Conservation (phyloP, 768 basidiomycete genomes). For the Imleria badia region DNA sequence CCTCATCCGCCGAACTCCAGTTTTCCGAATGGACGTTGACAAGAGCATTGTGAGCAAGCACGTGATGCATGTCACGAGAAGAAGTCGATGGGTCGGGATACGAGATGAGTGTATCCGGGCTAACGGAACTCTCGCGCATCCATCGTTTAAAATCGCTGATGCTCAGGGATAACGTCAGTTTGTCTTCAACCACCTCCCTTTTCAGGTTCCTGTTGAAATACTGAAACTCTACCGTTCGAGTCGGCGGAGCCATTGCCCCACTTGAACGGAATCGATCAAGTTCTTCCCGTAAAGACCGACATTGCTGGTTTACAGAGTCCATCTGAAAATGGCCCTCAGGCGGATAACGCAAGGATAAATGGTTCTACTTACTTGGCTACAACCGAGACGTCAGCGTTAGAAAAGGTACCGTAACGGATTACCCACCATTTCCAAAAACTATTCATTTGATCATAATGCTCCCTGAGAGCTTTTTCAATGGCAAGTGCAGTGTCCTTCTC, state of each 20-base stretch:
- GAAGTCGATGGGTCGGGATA: too few species aligned
- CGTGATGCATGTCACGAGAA: too few species aligned
- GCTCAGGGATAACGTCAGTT: conserved; percentile 9
- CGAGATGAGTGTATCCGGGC: too few species aligned
- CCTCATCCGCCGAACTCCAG: too few species aligned
- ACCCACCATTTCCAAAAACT: conserved; percentile 40
- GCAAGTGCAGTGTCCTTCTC: conserved; percentile 53
- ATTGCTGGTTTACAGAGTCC: conserved; percentile 25
- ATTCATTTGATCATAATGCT: conserved; percentile 49
- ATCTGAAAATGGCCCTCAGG: conserved; percentile 15
- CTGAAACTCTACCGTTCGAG: conserved; percentile 24
- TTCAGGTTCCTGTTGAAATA: conserved; percentile 21
- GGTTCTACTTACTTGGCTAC: conserved; percentile 36
- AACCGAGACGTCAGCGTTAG: conserved; percentile 21
- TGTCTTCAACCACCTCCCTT: too few species aligned
- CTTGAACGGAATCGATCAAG: conserved; percentile 23
- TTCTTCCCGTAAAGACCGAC: conserved; percentile 30
- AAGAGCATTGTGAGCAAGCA: too few species aligned
- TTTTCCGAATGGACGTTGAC: too few species aligned
- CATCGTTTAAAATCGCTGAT: too few species aligned
- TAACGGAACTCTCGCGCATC: too few species aligned
- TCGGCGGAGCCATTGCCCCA: conserved; percentile 5
- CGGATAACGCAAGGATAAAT: neutral
- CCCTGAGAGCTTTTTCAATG: conserved; percentile 53
- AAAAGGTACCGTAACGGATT: conserved; percentile 6